These are phyloP conservation scores for Fragaria nilgerrensis DNA, from an alignment of 306 rosid species.

Conservation along the genomic window DNA sequence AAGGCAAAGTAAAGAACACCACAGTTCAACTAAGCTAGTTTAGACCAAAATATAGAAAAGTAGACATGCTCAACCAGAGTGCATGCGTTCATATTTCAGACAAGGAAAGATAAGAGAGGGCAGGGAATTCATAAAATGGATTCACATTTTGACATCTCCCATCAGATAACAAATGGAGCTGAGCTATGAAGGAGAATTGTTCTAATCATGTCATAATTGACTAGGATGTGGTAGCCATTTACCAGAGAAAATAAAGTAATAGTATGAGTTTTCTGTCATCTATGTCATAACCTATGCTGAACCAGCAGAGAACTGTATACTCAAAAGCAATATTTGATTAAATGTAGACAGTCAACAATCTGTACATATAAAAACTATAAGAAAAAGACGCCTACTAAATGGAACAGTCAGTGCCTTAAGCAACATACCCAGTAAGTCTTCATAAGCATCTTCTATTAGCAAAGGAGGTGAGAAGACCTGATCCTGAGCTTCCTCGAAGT, in stretches of 20 bases:
- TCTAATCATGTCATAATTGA: background rate
- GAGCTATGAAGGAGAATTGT: background rate
- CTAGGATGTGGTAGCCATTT: background rate
- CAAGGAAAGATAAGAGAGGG: background rate
- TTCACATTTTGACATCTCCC: background rate
- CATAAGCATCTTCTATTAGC: conserved; percentile 74
- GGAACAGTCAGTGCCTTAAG: conserved; percentile 22
- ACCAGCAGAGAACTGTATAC: background rate
- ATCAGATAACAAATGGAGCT: background rate
- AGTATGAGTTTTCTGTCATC: background rate
- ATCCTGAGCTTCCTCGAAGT: conserved; percentile 74
- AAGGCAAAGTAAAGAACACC: background rate
- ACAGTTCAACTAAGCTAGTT: background rate
- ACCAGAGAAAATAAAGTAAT: background rate
- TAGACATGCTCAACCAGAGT: background rate
- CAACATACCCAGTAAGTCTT: conserved; percentile 90
- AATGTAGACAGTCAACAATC: conserved; percentile 7
- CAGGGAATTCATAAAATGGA: background rate
- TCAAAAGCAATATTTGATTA: conserved; percentile 15
- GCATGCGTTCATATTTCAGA: background rate
- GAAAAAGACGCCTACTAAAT: background rate
- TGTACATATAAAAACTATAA: conserved; percentile 1
- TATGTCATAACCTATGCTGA: background rate
- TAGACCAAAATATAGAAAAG: background rate
- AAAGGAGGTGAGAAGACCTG: conserved; percentile 92